Percentiles rank a stretch among this genome's conserved stretches.
Evolutionary conservation across 352 stramenopile genomes (phyloP).

Genomic region (Globisporangium lucens): DNA sequence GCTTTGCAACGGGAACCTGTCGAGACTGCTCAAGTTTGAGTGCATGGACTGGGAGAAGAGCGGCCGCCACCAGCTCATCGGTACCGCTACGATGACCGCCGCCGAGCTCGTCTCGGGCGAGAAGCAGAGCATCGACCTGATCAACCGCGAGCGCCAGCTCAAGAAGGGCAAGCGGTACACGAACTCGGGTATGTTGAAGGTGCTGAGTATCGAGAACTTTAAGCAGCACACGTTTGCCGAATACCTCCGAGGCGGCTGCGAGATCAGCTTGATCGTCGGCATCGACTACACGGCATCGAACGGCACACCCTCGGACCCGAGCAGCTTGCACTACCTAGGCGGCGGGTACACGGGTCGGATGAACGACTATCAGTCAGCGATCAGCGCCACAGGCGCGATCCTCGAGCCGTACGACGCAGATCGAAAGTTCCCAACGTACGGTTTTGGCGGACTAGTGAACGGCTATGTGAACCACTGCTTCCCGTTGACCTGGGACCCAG

Average conservation of each 20-base stretch:
- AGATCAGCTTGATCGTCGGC: slow-evolving; percentile 75
- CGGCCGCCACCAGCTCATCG: slow-evolving; percentile 69
- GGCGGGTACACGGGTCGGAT: slow-evolving; percentile 44
- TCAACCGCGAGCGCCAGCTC: slow-evolving; percentile 61
- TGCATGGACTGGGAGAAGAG: slow-evolving; percentile 80
- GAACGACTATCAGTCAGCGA: slow-evolving; percentile 82
- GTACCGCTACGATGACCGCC: slow-evolving; percentile 45
- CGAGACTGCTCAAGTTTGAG: slow-evolving; percentile 57
- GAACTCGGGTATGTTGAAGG: slow-evolving; percentile 60
- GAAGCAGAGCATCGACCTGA: slow-evolving; percentile 42
- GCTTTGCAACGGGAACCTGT: slow-evolving; percentile 67
- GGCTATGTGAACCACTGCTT: slow-evolving; percentile 68
- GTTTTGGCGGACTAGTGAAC: slow-evolving; percentile 73
- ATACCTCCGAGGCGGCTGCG: slow-evolving; percentile 61
- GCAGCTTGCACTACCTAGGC: slow-evolving; percentile 63
- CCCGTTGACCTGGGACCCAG: slow-evolving; percentile 27
- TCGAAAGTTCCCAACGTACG: slow-evolving; percentile 73
- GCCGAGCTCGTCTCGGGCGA: slow-evolving; percentile 61
- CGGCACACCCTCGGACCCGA: slow-evolving; percentile 37
- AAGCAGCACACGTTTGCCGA: slow-evolving; percentile 73
- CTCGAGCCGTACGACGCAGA: slow-evolving; percentile 79
- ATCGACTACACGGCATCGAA: slow-evolving; percentile 85
- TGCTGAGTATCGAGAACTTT: slow-evolving; percentile 59
- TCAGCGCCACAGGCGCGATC: slow-evolving; percentile 60
- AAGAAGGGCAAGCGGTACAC: slow-evolving; percentile 75